Conservation (phyloP, 768 basidiomycete species). For the Kwoniella botswanensis region DNA sequence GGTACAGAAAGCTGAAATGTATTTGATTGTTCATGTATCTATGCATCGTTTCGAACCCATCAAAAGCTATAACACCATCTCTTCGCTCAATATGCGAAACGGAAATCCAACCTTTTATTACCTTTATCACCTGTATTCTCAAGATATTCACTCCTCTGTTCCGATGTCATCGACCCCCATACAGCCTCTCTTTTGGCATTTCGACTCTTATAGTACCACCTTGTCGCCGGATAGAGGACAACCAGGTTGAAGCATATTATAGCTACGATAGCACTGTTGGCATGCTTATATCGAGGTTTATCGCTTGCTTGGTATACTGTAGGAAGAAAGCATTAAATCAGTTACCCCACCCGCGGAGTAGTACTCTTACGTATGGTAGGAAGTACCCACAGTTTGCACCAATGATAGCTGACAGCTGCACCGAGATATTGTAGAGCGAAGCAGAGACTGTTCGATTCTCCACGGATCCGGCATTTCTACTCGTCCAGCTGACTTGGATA, state of each 20-base stretch:
- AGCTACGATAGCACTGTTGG: conserved; percentile 54
- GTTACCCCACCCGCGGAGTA: no score
- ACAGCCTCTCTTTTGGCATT: conserved; percentile 46
- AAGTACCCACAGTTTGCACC: conserved; percentile 42
- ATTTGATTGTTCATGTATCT: not conserved
- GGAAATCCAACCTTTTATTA: conserved; percentile 35
- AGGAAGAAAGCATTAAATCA: not conserved
- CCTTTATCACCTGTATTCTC: conserved; percentile 56
- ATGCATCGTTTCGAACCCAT: not conserved
- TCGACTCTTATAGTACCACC: conserved; percentile 48
- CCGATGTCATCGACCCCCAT: conserved; percentile 51
- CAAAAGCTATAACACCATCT: not conserved
- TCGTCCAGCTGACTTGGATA: conserved; percentile 56
- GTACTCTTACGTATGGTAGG: no score
- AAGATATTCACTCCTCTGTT: conserved; percentile 54
- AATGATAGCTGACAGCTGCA: conserved; percentile 53
- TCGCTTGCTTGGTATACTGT: conserved; percentile 29
- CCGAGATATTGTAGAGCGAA: conserved; percentile 56
- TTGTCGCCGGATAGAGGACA: conserved; percentile 50
- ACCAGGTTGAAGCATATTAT: conserved; percentile 56
- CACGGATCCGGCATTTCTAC: conserved; percentile 53
- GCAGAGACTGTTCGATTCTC: conserved; percentile 56
- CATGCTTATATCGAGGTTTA: conserved; percentile 37
- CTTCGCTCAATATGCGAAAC: conserved; percentile 20
- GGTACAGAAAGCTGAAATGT: not conserved